Percentiles rank a stretch among this genome's conserved stretches.
phyloP scores from a whole-genome alignment of 805 yeast genomes.

The Ascoidea rubescens region DNA sequence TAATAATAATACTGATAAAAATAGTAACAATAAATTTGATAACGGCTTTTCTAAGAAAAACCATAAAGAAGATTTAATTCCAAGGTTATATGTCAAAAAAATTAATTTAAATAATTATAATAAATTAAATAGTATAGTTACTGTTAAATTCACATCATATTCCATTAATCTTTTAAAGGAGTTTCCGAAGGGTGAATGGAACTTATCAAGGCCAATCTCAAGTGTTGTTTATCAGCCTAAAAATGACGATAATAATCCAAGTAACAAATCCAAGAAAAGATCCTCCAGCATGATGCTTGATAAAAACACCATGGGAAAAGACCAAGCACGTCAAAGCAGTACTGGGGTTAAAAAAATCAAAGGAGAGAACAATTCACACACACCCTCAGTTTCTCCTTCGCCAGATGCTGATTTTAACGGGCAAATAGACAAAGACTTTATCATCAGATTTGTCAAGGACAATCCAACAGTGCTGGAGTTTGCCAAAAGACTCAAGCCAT shows the following conservation, averaged over 20 bases:
- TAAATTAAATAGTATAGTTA: constrained; percentile 37
- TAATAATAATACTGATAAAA: no score
- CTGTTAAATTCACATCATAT: constrained; percentile 56
- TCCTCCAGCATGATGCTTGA: background rate
- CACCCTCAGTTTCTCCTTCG: no score
- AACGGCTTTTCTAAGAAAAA: background rate
- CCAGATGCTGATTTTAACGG: no score
- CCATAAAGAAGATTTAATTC: background rate
- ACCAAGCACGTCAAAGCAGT: background rate
- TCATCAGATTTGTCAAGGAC: background rate
- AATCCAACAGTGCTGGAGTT: background rate
- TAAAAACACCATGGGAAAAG: background rate
- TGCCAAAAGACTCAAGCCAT: background rate
- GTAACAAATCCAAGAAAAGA: background rate
- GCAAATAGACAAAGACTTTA: background rate
- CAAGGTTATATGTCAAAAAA: background rate
- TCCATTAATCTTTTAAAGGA: constrained; percentile 40
- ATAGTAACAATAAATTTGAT: background rate
- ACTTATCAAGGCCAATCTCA: constrained; percentile 36
- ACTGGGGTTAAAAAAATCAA: no score
- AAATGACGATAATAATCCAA: background rate
- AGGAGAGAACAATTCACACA: no score
- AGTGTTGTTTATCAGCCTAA: background rate
- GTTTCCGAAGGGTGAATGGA: constrained; percentile 80
- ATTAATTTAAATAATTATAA: no score